phyloP scores from a whole-genome alignment of 78 protist genomes.

The Guillardia theta region DNA sequence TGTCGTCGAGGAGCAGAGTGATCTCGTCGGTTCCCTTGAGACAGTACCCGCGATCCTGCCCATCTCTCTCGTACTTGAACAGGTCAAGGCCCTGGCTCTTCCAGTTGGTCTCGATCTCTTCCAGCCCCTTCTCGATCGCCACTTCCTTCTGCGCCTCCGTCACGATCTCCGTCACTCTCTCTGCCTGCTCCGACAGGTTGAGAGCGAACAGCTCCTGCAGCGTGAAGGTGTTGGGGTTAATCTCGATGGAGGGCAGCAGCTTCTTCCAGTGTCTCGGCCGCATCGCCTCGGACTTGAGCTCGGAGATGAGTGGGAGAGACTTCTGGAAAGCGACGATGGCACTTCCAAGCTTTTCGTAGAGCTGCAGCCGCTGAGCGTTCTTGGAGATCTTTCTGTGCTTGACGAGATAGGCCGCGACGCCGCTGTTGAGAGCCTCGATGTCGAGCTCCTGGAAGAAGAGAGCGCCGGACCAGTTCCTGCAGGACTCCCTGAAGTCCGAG shows the following conservation, averaged over 20 bases:
- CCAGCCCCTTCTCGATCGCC: constrained; percentile 68
- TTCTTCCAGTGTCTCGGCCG: constrained; percentile 81
- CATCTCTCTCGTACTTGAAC: constrained; percentile 47
- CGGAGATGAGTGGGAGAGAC: constrained; percentile 72
- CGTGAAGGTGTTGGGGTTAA: constrained; percentile 59
- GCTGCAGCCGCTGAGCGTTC: too few species aligned
- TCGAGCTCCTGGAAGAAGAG: background rate
- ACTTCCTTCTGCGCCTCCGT: constrained; percentile 71
- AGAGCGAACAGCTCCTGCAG: constrained; percentile 71
- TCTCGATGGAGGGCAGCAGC: constrained; percentile 44
- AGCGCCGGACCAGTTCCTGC: background rate
- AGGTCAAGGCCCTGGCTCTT: constrained; percentile 50
- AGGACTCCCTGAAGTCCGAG: background rate
- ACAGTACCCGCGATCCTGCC: constrained; percentile 56
- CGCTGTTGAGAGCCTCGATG: background rate
- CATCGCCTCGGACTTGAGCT: constrained; percentile 77
- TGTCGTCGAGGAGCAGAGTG: constrained; percentile 71
- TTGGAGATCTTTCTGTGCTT: background rate
- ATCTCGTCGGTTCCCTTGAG: constrained; percentile 74
- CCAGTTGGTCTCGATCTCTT: constrained; percentile 73
- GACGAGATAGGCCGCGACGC: background rate
- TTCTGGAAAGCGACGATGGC: constrained; percentile 52
- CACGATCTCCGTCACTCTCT: constrained; percentile 66
- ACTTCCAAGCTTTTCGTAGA: constrained; percentile 29
- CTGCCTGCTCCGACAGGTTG: constrained; percentile 62